Percentiles rank a stretch among this genome's conserved stretches.
Conservation (phyloP, 768 basidiomycete species). For the Rhodotorula taiwanensis region DNA sequence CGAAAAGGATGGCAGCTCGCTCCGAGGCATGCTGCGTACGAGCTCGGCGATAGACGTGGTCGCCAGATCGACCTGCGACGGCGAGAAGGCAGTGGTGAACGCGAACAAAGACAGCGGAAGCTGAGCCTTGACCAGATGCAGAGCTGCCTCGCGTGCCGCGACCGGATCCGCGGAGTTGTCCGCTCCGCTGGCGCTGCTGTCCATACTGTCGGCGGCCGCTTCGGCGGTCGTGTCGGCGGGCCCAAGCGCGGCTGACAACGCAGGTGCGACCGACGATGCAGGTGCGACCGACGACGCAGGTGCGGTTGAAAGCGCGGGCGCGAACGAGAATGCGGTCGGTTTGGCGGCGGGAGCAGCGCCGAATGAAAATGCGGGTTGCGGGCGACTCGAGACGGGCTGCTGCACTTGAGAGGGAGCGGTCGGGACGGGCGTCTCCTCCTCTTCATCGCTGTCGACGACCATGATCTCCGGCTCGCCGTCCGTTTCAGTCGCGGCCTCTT, state of each 20-base stretch:
- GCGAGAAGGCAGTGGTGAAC: background rate
- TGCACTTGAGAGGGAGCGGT: no score
- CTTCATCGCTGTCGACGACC: no score
- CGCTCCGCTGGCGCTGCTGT: background rate
- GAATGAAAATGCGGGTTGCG: background rate
- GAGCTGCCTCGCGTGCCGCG: background rate
- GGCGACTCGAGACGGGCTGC: no score
- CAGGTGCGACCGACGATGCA: conserved; percentile 1
- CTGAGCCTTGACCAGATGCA: background rate
- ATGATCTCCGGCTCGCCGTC: no score
- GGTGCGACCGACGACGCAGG: background rate
- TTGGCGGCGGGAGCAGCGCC: background rate
- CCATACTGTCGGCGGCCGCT: background rate
- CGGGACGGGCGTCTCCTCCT: no score
- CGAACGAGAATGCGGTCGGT: background rate
- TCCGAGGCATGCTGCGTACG: conserved; percentile 5
- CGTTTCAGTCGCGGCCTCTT: background rate
- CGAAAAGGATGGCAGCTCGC: conserved; percentile 17
- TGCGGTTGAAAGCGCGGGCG: background rate
- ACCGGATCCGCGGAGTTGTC: background rate
- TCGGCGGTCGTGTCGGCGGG: no score
- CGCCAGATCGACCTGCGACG: background rate
- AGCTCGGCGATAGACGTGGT: conserved; percentile 12
- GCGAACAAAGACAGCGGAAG: conserved; percentile 13
- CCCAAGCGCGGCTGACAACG: background rate